Base-by-base conservation (phyloP, 176 grass and related monocot species). In the Triticum turgidum region DNA sequence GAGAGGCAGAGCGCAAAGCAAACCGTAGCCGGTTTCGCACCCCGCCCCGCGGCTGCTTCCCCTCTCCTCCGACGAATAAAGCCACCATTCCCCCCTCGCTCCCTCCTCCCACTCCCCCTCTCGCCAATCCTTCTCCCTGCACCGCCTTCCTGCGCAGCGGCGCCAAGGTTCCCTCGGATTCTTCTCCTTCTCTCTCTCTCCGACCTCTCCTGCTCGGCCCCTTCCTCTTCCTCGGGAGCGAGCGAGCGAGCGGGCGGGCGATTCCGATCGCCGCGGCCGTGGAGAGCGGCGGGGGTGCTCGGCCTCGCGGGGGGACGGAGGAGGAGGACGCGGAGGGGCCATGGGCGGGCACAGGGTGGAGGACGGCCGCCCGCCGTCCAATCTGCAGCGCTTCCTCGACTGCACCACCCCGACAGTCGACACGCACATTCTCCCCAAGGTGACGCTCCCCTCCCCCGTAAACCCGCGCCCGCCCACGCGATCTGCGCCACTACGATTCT, bases 311-410 rank as follows among this genome's bases (percentile, higher is more conserved):
- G 45, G 45, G 1, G 1, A 24, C 47, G 32, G 15, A 11, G 35
- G 21, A 5, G 21, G 21, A 27, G 39, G 37, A 37, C 63, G 44
- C 1, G 69, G 17, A 11, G 27, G 24, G 21, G 63, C 65, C 71
- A 93, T 93, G 91, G 91, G 87, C 25, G 88, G 88, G 14, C 82
- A 80, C 11, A 80, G 37, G 78, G 42, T 74, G 74, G 79, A 66
- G 68, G 83, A 62, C 61, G 76, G 76, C 61, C 24, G 78, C 27
- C 30, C 44, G 82, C 62, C 69, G 68, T 94, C 94, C 15, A 97
- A 97, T 85, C 83, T 97, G 77, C 90, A 92, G 73, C 85, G 86
- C 64, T 94, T 97, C 91, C 73, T 97, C 72, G 86, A 97, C 85
- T 92, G 78, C 68, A 94, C 87, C 77, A 97, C 94, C 62, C 94